Base-by-base conservation (phyloP, 768 basidiomycete species). In the Amanita fuliginea region DNA sequence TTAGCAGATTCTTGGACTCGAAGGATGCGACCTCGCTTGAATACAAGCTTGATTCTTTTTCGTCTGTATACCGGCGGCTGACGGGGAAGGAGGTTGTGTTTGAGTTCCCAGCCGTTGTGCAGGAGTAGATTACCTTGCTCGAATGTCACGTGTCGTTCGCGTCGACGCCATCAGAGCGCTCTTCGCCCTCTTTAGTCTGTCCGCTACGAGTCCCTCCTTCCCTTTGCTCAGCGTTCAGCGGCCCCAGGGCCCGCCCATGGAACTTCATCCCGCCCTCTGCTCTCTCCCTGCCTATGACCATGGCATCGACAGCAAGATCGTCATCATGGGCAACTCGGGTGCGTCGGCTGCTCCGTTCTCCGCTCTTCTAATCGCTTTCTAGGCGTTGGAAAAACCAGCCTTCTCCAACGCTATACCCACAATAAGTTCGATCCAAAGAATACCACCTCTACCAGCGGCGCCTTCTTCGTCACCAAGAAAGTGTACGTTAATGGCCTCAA, bases 21-120 rank as follows among this genome's bases (percentile, higher is more conserved):
- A 98, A 98, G 70, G 96, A 99, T 65, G 81, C 92, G 50, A 98
- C 93, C 66, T 88, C 91, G 62, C 78, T 98, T 65, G 96, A 98
- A 77, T 97, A 99, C 86, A 99, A 99, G 80, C 80, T 98, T 60
- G 96, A 99, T 74, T 95, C 94, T 55, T 99, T 98, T 77, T 87
- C 94, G 43, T 93, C 91, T 36, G 90, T 98, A 55, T 97, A 96
- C 79, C 87, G 86, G 63, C 80, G 86, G 55, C 72, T 96, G 65
- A 95, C 93, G 56, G 94, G 94, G 65, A 97, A 96, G 77, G 94
- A 97, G 55, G 94, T 96, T 51, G 83, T 86, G 48, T 92, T 92
- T 64, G 89, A 92, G 75, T 92, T 92, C 75, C 89, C 89, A 39
- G 80, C 81, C 54, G 79, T 76, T 57, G 71, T 72, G 59, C 81